Percentiles rank a stretch among this genome's conserved stretches.
Evolutionary conservation across 208 protist species (phyloP).

Genomic region (Polymyxa betae): DNA sequence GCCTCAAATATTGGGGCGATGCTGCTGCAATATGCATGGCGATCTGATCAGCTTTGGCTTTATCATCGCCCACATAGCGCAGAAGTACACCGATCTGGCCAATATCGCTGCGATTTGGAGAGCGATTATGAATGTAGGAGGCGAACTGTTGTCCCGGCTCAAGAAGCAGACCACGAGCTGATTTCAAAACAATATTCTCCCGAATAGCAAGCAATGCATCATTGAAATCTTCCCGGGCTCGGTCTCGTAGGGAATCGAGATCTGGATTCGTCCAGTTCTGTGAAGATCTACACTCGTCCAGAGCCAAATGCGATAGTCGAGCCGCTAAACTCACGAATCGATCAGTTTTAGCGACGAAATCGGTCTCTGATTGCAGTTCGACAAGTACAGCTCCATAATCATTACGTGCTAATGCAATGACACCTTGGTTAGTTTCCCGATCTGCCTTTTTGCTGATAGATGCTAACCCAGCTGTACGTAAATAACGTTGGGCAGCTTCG

Average conservation of each 20-base stretch:
- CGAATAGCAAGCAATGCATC: slow-evolving; percentile 15
- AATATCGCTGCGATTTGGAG: neutral
- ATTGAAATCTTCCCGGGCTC: neutral
- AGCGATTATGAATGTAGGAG: neutral
- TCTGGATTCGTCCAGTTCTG: neutral
- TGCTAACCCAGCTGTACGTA: slow-evolving; percentile 4
- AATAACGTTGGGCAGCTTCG: neutral
- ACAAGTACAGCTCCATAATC: neutral
- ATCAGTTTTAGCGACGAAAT: slow-evolving; percentile 28
- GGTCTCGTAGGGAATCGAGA: neutral
- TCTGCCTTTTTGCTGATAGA: neutral
- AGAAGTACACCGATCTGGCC: slow-evolving; percentile 28
- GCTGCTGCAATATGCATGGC: slow-evolving; percentile 39
- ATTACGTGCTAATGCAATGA: neutral
- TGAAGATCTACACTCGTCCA: neutral
- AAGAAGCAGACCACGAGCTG: neutral
- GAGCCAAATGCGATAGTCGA: neutral
- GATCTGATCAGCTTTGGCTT: neutral
- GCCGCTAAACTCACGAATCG: neutral
- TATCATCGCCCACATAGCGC: neutral
- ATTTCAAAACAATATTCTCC: slow-evolving; percentile 31
- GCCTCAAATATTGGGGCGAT: neutral
- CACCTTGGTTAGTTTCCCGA: neutral
- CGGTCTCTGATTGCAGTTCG: slow-evolving; percentile 15
- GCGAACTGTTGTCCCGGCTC: neutral